phyloP scores from a whole-genome alignment of 176 grass and related monocot species.

The Musa acuminata region DNA sequence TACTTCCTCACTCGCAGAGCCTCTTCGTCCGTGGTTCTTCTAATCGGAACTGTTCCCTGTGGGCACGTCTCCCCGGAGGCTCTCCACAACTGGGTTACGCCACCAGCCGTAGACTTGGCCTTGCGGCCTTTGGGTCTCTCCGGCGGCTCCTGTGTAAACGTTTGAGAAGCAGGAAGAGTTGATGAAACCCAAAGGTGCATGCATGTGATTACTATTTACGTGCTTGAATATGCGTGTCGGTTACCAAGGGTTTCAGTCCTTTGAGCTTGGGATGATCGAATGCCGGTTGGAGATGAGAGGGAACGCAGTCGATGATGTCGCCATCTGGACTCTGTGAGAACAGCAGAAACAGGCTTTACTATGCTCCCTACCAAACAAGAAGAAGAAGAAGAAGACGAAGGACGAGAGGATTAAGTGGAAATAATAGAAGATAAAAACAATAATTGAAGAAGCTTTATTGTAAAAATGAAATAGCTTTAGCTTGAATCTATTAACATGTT shows the following conservation, averaged over 20 bases:
- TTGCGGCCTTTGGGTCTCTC: not conserved
- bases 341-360: not conserved
- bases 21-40: not conserved
- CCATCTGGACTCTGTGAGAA: conserved; percentile 9
- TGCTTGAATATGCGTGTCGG: too few relatives aligned
- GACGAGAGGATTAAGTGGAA: too few relatives aligned
- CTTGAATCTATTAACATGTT: too few relatives aligned
- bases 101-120: not conserved
- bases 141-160: not conserved
- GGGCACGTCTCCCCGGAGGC: not conserved
- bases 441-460: too few relatives aligned
- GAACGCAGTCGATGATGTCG: conserved; percentile 1
- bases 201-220: too few relatives aligned
- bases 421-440: too few relatives aligned
- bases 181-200: too few relatives aligned
- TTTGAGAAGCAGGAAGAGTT: too few relatives aligned
- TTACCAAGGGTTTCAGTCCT: not conserved
- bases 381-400: not conserved
- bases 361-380: not conserved
- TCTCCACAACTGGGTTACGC: not conserved
- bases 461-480: too few relatives aligned
- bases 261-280: conserved; percentile 11
- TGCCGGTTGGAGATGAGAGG: not conserved
- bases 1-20: not conserved
- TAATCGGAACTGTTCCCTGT: not conserved